Conservation (phyloP, 306 rosid species). For the Vigna hirtella region DNA sequence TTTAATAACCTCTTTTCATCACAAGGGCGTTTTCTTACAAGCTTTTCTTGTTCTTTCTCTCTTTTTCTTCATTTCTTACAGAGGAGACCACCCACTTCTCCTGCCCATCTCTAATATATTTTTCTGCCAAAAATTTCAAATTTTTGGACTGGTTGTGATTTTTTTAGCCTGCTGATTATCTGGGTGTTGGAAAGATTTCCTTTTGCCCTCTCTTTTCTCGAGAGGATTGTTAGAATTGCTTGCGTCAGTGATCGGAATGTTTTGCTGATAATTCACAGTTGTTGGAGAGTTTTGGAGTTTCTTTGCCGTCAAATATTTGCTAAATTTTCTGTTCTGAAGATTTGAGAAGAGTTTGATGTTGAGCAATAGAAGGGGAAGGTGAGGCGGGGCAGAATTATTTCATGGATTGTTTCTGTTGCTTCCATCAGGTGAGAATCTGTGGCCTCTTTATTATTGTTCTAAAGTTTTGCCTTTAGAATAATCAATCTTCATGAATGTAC, state of each 20-base stretch:
- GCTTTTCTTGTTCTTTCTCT: constrained; percentile 19
- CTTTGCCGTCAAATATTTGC: constrained; percentile 36
- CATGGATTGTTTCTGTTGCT: constrained; percentile 87
- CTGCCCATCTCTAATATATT: constrained; percentile 41
- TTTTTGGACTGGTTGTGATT: constrained; percentile 58
- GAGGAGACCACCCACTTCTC: constrained; percentile 45
- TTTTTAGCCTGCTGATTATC: constrained; percentile 45
- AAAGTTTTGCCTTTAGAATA: constrained; percentile 7
- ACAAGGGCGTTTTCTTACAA: constrained; percentile 6
- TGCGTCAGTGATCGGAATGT: constrained; percentile 50
- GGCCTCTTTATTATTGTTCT: neutral
- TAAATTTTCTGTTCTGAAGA: constrained; percentile 38
- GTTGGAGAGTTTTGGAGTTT: constrained; percentile 32
- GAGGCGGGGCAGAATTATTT: constrained; percentile 58
- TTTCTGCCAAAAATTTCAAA: constrained; percentile 42
- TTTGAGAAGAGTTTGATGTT: constrained; percentile 62
- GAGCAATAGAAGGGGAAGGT: constrained; percentile 51
- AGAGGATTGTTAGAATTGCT: constrained; percentile 36
- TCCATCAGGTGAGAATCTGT: constrained; percentile 71
- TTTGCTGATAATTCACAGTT: constrained; percentile 43
- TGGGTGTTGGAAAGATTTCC: constrained; percentile 20
- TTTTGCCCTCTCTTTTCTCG: neutral
- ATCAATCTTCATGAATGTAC: constrained; percentile 23
- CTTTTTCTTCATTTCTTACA: constrained; percentile 15
- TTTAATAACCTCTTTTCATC: constrained; percentile 27